Percentiles rank a stretch among this genome's conserved stretches.
Evolutionary conservation across 352 stramenopile genomes (phyloP).

Genomic region (Salisapilia sapeloensis): DNA sequence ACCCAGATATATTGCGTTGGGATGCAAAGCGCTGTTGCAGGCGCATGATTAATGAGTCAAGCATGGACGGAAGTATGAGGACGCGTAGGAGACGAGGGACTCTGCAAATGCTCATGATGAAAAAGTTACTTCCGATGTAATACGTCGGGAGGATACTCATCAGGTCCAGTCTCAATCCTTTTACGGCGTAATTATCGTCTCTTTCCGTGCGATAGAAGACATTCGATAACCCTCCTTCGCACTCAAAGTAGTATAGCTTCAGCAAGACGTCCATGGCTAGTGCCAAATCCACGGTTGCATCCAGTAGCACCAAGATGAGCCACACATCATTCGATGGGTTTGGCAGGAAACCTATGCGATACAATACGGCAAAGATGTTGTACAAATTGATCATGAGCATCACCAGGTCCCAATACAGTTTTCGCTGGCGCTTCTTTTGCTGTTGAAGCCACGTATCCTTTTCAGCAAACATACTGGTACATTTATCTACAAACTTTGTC

Average conservation of each 20-base stretch:
- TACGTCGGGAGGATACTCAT: conserved; percentile 35
- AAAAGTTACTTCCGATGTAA: conserved; percentile 35
- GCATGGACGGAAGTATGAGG: conserved; percentile 12
- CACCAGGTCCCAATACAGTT: conserved; percentile 44
- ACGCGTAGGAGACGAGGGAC: conserved; percentile 34
- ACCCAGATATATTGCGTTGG: conserved; percentile 36
- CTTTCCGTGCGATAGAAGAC: conserved; percentile 26
- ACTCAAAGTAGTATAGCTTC: conserved; percentile 67
- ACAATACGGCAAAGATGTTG: conserved; percentile 52
- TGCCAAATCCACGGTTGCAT: conserved; percentile 22
- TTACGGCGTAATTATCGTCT: conserved; percentile 17
- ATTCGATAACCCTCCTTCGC: conserved; percentile 26
- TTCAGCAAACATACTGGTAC: conserved; percentile 39
- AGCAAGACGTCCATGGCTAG: conserved; percentile 37
- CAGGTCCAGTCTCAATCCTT: conserved; percentile 22
- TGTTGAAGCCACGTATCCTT: conserved; percentile 26
- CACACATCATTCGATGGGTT: conserved; percentile 6
- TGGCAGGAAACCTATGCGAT: conserved; percentile 45
- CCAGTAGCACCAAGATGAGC: conserved; percentile 11
- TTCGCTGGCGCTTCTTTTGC: conserved; percentile 24
- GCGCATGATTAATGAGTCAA: conserved; percentile 47
- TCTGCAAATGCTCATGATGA: conserved; percentile 33
- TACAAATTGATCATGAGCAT: conserved; percentile 33
- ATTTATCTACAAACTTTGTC: conserved; percentile 29
- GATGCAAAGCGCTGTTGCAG: conserved; percentile 46